phyloP scores from a whole-genome alignment of 768 basidiomycete species.

The Suillus subaureus region DNA sequence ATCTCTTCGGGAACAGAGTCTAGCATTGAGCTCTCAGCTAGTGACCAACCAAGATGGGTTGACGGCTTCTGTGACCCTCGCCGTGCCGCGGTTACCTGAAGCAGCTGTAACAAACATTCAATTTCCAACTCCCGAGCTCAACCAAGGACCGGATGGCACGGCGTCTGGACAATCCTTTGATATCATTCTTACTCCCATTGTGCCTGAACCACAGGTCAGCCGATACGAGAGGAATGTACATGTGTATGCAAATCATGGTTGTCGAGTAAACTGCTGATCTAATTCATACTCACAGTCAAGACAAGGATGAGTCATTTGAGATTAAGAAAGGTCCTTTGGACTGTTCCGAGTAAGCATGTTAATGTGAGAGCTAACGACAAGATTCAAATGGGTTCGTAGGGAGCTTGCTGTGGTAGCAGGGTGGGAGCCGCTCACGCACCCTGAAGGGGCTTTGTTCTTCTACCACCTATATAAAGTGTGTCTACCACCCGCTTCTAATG shows the following conservation, averaged over 20 bases:
- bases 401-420: not conserved
- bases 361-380: not conserved
- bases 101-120: not conserved
- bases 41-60: not conserved
- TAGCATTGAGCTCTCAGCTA: not conserved
- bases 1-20: not conserved
- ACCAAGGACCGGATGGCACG: not conserved
- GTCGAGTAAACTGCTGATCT: not conserved
- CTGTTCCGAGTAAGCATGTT: not conserved
- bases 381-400: not conserved
- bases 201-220: not conserved
- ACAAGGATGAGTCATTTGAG: not conserved
- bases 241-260: not conserved
- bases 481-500: not conserved
- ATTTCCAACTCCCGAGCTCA: not conserved
- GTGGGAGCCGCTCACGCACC: constrained; percentile 34
- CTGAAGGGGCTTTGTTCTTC: constrained; percentile 61
- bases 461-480: constrained; percentile 43
- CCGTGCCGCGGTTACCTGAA: not conserved
- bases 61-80: not conserved
- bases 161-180: not conserved
- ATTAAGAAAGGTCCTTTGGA: not conserved
- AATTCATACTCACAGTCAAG: not conserved
- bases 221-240: not conserved
- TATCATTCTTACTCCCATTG: not conserved